These are phyloP conservation scores for Yarrowia hollandica DNA, from an alignment of 805 yeast species.

Conservation along the genomic window DNA sequence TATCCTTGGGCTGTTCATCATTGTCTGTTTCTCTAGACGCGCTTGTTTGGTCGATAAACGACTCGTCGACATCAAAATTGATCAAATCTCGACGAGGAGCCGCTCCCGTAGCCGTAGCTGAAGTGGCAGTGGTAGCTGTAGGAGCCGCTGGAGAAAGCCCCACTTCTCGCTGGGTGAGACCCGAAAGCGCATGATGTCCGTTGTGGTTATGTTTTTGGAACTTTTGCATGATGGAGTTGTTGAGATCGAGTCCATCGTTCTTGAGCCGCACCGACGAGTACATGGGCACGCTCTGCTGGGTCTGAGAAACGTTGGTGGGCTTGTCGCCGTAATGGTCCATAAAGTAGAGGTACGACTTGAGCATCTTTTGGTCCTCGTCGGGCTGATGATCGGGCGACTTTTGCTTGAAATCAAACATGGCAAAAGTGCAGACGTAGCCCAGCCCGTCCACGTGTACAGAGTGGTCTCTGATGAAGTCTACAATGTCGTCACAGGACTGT, in stretches of 20 bases:
- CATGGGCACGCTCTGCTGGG: slow-evolving; percentile 1
- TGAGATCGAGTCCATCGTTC: slow-evolving; percentile 24
- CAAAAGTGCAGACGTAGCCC: slow-evolving; percentile 92
- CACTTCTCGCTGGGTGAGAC: neutral
- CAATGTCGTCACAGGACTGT: slow-evolving; percentile 65
- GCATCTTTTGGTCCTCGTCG: slow-evolving; percentile 75
- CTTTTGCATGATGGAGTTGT: slow-evolving; percentile 27
- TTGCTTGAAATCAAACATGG: slow-evolving; percentile 78
- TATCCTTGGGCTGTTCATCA: slow-evolving; percentile 16
- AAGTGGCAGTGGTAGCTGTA: slow-evolving; percentile 5
- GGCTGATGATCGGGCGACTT: slow-evolving; percentile 29
- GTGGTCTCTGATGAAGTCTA: slow-evolving; percentile 88
- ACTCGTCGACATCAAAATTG: slow-evolving; percentile 19
- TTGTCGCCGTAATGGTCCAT: slow-evolving; percentile 71
- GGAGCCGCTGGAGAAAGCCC: slow-evolving; percentile 1
- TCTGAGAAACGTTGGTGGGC: neutral
- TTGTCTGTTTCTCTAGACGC: neutral
- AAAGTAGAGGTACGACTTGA: slow-evolving; percentile 84
- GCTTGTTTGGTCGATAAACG: neutral
- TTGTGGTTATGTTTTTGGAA: slow-evolving; percentile 12
- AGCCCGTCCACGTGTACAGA: slow-evolving; percentile 91
- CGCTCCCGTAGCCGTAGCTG: neutral
- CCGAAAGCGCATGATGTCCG: slow-evolving; percentile 10
- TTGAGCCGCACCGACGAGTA: slow-evolving; percentile 14
- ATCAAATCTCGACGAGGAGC: slow-evolving; percentile 11